phyloP scores from a whole-genome alignment of 176 grass and related monocot species.

The Chloris gayana region DNA sequence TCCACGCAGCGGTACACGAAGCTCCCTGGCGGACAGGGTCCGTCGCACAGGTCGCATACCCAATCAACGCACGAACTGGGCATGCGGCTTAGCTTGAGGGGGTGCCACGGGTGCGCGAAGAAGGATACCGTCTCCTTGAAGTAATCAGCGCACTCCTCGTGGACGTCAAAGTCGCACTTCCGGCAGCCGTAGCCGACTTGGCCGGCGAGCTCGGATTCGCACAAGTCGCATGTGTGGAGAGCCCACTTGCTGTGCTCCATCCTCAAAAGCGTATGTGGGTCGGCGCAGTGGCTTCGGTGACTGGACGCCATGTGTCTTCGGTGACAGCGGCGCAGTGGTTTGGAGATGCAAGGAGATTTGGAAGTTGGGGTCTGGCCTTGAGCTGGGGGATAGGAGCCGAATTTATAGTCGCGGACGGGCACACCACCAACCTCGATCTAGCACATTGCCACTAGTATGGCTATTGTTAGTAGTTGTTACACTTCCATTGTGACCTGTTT shows the following conservation, averaged over 20 bases:
- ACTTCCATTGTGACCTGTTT: too few relatives aligned
- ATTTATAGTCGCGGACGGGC: too few relatives aligned
- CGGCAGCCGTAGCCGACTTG: background rate
- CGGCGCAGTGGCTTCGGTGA: background rate
- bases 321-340: background rate
- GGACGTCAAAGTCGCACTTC: slow-evolving; percentile 4
- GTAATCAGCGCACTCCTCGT: background rate
- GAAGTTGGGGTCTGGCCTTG: too few relatives aligned
- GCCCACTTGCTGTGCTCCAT: too few relatives aligned
- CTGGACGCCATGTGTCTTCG: background rate
- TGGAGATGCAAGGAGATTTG: too few relatives aligned
- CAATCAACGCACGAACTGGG: too few relatives aligned
- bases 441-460: too few relatives aligned
- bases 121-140: background rate
- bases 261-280: background rate
- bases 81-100: background rate
- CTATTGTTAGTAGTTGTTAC: too few relatives aligned
- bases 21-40: background rate
- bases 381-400: background rate
- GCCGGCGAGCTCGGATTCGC: background rate
- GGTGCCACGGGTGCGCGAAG: slow-evolving; percentile 11
- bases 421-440: too few relatives aligned
- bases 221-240: background rate
- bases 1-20: background rate
- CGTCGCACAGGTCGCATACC: background rate